Evolutionary conservation across 1,284 basidiomycete genomes (phyloP).

Genomic region (Nidula niveotomentosa): DNA sequence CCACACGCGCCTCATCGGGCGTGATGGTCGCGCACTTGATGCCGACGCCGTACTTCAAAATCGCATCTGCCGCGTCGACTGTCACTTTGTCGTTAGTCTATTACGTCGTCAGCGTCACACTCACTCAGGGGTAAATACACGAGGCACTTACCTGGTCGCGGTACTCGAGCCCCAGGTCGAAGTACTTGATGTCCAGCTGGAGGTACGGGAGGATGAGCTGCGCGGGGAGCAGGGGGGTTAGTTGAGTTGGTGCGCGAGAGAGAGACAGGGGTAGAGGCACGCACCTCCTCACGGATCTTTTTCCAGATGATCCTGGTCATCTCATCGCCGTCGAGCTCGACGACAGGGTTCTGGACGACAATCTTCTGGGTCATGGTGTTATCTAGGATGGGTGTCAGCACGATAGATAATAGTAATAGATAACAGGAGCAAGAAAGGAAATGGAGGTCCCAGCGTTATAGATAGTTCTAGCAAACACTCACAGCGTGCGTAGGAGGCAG

Average conservation of each 20-base stretch:
- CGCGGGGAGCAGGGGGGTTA: background rate
- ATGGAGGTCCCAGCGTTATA: no score
- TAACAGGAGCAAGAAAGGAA: no score
- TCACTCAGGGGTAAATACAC: background rate
- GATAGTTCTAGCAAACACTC: background rate
- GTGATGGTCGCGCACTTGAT: constrained; percentile 99
- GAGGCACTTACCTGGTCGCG: constrained; percentile 71
- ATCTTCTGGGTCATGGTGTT: constrained; percentile 52
- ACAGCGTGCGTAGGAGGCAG: background rate
- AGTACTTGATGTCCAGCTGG: constrained; percentile 97
- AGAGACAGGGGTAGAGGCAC: constrained; percentile 16
- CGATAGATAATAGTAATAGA: background rate
- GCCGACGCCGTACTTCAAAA: constrained; percentile 87
- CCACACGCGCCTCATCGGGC: constrained; percentile 92
- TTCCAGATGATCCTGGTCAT: constrained; percentile 99
- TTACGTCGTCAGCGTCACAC: constrained; percentile 5
- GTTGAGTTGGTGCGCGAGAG: constrained; percentile 1
- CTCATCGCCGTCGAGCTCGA: constrained; percentile 97
- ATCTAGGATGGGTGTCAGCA: background rate
- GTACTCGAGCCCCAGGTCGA: constrained; percentile 91
- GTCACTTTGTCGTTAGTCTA: constrained; percentile 96
- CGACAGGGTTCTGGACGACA: constrained; percentile 87
- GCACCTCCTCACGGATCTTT: constrained; percentile 94
- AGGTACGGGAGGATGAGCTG: constrained; percentile 95
- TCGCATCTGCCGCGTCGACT: constrained; percentile 91